These are phyloP conservation scores for Mrakia frigida DNA, from an alignment of 768 basidiomycete species.

Conservation along the genomic window DNA sequence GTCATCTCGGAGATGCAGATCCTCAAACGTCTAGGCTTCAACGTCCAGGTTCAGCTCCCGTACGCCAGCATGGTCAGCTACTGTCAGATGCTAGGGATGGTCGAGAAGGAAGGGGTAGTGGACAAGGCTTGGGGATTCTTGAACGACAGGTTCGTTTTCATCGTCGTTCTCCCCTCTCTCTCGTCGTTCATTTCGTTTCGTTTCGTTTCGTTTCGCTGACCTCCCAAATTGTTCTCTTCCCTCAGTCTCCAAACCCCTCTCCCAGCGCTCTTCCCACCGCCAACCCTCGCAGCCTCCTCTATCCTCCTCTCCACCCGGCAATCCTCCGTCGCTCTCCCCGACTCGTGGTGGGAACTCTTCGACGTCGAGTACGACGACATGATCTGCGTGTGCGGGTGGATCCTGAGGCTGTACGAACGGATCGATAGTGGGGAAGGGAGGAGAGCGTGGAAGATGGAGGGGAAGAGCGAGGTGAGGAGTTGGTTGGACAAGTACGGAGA, in stretches of 20 bases:
- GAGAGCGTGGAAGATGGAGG: constrained; percentile 13
- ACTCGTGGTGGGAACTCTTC: constrained; percentile 90
- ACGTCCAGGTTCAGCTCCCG: constrained; percentile 85
- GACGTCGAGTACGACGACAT: constrained; percentile 87
- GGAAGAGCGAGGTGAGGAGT: neutral
- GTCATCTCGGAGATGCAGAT: constrained; percentile 97
- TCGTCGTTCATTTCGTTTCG: neutral
- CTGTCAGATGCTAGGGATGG: constrained; percentile 75
- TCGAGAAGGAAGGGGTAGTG: constrained; percentile 59
- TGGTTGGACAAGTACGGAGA: constrained; percentile 13
- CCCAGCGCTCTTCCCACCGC: constrained; percentile 81
- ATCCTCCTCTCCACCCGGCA: constrained; percentile 76
- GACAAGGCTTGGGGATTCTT: constrained; percentile 86
- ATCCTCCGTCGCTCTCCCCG: constrained; percentile 64
- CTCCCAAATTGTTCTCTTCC: too few relatives aligned
- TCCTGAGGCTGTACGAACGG: constrained; percentile 64
- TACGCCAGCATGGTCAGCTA: constrained; percentile 95
- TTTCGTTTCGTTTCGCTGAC: too few relatives aligned
- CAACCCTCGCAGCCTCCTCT: constrained; percentile 81
- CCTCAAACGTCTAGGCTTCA: constrained; percentile 90
- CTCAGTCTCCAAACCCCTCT: constrained; percentile 84
- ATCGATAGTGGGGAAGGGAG: constrained; percentile 30
- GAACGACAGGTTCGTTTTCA: constrained; percentile 90
- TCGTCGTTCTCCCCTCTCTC: too few relatives aligned
- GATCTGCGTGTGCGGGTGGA: constrained; percentile 73